phyloP scores from a whole-genome alignment of 371 early-diverging fungal genomes.

The Vairimorpha ceranae region DNA sequence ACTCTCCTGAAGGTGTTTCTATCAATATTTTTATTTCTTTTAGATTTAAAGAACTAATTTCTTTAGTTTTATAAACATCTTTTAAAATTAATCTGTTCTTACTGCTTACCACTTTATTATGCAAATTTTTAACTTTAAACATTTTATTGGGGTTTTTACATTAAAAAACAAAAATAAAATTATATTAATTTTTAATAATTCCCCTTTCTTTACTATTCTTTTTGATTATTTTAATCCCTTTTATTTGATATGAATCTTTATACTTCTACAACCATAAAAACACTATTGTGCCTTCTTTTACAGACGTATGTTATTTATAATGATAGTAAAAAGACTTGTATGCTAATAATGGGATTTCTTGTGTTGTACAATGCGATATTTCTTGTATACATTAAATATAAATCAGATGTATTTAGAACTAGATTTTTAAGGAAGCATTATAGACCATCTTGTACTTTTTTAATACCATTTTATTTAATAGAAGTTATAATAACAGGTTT shows the following conservation, averaged over 20 bases:
- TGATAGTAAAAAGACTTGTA: background rate
- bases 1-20: background rate
- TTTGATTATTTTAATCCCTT: background rate
- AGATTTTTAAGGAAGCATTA: conserved; percentile 26
- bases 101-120: too few species aligned
- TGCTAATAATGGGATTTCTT: background rate
- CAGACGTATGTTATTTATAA: background rate
- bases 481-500: background rate
- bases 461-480: background rate
- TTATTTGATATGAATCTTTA: background rate
- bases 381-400: background rate
- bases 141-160: too few species aligned
- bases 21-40: background rate
- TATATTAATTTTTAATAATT: background rate
- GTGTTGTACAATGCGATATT: background rate
- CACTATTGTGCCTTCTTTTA: background rate
- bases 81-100: background rate
- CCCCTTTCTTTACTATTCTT: background rate
- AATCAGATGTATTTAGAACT: background rate
- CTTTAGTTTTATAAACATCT: background rate
- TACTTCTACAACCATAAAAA: background rate
- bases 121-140: too few species aligned
- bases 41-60: background rate
- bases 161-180: background rate
- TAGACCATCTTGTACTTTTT: background rate